Conservation (phyloP, 495 filamentous ascomycete species). For the Immersiella caudata region DNA sequence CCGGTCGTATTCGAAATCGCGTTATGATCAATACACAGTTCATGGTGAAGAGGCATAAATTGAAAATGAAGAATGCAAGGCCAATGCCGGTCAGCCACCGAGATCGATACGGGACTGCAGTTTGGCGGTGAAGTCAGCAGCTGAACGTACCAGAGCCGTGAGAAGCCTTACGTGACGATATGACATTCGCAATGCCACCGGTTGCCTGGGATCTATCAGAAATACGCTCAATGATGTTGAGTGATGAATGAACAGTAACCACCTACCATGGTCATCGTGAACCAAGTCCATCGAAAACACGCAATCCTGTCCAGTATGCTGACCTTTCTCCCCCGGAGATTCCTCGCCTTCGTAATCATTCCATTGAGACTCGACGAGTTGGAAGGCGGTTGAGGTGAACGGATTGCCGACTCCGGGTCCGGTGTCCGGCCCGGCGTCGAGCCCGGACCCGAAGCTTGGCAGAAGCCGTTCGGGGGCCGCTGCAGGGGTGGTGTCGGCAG, state of each 20-base stretch:
- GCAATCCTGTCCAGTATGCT: conserved; percentile 50
- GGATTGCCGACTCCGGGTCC: conserved; percentile 4
- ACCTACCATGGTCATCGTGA: conserved; percentile 70
- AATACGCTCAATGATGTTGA: not conserved
- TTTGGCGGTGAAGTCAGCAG: conserved; percentile 8
- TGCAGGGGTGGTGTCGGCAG: not conserved
- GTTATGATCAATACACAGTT: conserved; percentile 68
- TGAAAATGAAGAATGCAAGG: conserved; percentile 73
- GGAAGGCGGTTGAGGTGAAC: not conserved
- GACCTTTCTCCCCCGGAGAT: conserved; percentile 32
- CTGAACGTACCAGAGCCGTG: not conserved
- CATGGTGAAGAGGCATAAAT: conserved; percentile 70
- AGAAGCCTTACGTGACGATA: conserved; percentile 63
- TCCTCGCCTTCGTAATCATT: conserved; percentile 34
- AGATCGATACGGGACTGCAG: conserved; percentile 75
- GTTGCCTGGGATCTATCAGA: conserved; percentile 56
- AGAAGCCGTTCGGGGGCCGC: not conserved
- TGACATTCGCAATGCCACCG: conserved; percentile 78
- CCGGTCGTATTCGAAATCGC: conserved; percentile 70
- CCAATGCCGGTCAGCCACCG: conserved; percentile 72
- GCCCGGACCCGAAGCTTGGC: not conserved
- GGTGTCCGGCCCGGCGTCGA: not conserved
- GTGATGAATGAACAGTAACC: conserved; percentile 15
- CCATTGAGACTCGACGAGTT: conserved; percentile 34
- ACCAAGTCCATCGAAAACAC: conserved; percentile 67